Conservation (phyloP, 371 early-diverging fungal genomes). For the Zopfochytrium polystomum region DNA sequence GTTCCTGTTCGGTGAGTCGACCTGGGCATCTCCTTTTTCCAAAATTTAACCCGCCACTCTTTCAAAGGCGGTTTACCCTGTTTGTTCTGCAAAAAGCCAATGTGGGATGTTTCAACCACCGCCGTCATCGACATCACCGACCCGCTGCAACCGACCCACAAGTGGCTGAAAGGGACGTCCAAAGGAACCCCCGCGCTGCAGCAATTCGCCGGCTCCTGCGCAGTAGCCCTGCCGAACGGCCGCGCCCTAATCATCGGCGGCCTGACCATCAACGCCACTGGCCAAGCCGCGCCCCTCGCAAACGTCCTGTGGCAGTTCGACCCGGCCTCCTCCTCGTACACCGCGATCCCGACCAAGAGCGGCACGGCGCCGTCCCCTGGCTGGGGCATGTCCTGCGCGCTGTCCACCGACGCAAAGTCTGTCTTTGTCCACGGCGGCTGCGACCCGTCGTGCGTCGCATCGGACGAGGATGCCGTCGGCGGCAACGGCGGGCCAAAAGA, state of each 20-base stretch:
- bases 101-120: neutral
- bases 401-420: neutral
- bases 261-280: neutral
- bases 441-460: neutral
- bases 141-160: neutral
- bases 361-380: neutral
- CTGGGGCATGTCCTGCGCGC: neutral
- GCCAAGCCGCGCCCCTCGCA: neutral
- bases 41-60: neutral
- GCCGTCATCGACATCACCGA: neutral
- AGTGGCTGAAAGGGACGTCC: neutral
- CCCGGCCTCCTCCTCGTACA: neutral
- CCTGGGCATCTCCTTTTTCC: neutral
- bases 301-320: neutral
- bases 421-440: slow-evolving; percentile 1
- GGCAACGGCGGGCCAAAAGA: neutral
- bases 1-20: neutral
- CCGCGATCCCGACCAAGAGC: neutral
- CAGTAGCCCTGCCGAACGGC: neutral
- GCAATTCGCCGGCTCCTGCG: neutral
- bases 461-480: too few species aligned
- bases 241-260: neutral
- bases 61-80: neutral
- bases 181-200: neutral
- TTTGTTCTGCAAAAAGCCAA: neutral